phyloP scores from a whole-genome alignment of 805 yeast genomes.

The Lachancea waltii region DNA sequence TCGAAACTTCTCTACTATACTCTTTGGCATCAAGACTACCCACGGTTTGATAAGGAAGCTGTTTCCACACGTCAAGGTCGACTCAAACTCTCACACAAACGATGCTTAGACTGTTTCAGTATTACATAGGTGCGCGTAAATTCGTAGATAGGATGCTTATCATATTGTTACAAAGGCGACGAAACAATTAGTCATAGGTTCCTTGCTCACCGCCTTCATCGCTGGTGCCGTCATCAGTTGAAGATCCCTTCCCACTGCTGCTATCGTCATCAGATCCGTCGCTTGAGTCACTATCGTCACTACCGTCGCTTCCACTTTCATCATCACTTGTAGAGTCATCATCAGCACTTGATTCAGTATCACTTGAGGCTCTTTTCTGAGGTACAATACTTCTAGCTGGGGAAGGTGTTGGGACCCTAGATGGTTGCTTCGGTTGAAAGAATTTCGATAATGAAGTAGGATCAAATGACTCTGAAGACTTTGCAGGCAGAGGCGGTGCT shows the following conservation, averaged over 20 bases:
- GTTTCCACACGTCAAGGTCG: no score
- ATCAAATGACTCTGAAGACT: constrained; percentile 24
- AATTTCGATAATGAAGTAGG: constrained; percentile 33
- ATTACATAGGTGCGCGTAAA: neutral
- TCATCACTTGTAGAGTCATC: constrained; percentile 8
- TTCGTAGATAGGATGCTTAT: constrained; percentile 5
- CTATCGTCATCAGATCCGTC: constrained; percentile 10
- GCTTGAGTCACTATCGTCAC: constrained; percentile 11
- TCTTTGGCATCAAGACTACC: no score
- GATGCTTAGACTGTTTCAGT: no score
- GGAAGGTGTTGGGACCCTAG: constrained; percentile 12
- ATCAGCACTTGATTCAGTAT: constrained; percentile 11
- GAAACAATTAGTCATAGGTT: constrained; percentile 3
- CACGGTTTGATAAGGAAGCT: no score
- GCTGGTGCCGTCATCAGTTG: constrained; percentile 5
- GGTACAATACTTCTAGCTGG: constrained; percentile 7
- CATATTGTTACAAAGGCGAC: constrained; percentile 3
- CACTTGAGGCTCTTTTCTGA: constrained; percentile 7
- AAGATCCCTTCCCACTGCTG: constrained; percentile 6
- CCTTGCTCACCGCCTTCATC: constrained; percentile 8
- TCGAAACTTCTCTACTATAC: no score
- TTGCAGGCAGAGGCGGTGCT: constrained; percentile 1
- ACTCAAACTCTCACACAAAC: no score
- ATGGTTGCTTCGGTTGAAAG: constrained; percentile 31
- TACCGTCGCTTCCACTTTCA: constrained; percentile 9